These are phyloP conservation scores for Aspergillus calidoustus DNA, from an alignment of 2,329 filamentous ascomycete genomes.

Conservation along the genomic window DNA sequence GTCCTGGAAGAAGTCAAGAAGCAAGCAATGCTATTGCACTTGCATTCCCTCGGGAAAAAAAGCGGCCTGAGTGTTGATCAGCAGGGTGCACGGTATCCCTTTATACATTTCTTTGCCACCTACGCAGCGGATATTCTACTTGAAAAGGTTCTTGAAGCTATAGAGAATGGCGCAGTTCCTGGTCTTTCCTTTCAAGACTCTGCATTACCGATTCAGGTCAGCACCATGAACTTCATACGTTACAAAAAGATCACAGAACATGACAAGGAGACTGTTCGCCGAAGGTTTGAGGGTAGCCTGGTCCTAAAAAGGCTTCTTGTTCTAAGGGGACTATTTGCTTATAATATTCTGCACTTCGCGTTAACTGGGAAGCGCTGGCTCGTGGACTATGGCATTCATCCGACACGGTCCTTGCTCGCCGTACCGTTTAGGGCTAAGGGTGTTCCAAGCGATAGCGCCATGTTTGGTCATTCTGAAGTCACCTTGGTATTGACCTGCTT, in stretches of 20 bases:
- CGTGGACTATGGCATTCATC: conserved; percentile 66
- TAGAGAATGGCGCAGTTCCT: conserved; percentile 22
- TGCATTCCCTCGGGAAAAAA: neutral
- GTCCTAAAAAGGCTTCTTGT: conserved; percentile 27
- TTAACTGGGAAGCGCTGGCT: conserved; percentile 64
- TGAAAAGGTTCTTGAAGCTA: conserved; percentile 17
- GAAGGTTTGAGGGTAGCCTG: conserved; percentile 4
- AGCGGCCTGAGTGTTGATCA: conserved; percentile 21
- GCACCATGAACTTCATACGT: conserved; percentile 23
- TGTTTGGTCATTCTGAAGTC: conserved; percentile 67
- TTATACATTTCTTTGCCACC: conserved; percentile 27
- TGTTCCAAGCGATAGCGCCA: conserved; percentile 56
- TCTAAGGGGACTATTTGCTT: conserved; percentile 56
- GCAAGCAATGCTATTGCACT: neutral
- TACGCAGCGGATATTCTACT: conserved; percentile 18
- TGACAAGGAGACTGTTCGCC: neutral
- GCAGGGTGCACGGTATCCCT: conserved; percentile 22
- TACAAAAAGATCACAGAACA: neutral
- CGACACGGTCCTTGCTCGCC: conserved; percentile 50
- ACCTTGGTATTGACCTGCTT: conserved; percentile 61
- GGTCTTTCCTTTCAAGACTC: conserved; percentile 28
- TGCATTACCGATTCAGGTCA: conserved; percentile 14
- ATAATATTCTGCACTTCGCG: conserved; percentile 58
- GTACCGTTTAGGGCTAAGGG: conserved; percentile 67
- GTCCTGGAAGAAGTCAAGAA: conserved; percentile 10